Evolutionary conservation across 1,284 basidiomycete genomes (phyloP).

Genomic region (Fomitopsis schrenkii): DNA sequence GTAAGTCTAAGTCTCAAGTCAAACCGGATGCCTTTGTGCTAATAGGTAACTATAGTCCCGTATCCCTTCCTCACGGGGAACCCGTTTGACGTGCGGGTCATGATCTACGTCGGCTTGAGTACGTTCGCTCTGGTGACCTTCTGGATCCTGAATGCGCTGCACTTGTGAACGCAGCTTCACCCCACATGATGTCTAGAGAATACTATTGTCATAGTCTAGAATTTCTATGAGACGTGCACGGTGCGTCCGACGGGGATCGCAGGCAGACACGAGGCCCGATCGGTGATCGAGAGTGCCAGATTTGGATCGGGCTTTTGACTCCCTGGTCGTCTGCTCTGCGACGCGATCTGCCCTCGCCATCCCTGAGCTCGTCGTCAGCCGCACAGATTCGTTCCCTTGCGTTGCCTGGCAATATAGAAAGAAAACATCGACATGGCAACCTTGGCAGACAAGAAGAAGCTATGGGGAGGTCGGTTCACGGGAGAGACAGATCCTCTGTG

Average conservation of each 20-base stretch:
- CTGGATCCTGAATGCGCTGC: conserved; percentile 47
- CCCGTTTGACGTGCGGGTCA: conserved; percentile 45
- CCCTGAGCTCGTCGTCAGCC: background rate
- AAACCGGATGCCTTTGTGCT: background rate
- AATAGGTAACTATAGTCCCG: conserved; percentile 46
- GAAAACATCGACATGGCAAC: conserved; percentile 38
- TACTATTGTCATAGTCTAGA: background rate
- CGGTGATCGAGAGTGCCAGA: background rate
- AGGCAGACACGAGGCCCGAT: background rate
- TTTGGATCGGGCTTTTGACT: background rate
- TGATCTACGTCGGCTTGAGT: conserved; percentile 56
- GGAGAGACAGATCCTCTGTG: conserved; percentile 86
- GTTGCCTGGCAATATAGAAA: background rate
- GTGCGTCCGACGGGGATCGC: too few relatives aligned
- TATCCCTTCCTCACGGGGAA: conserved; percentile 78
- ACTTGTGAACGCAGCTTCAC: conserved; percentile 13
- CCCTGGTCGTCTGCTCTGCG: too few relatives aligned
- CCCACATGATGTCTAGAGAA: too few relatives aligned
- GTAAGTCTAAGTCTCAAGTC: conserved; percentile 50
- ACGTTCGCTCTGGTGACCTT: conserved; percentile 56
- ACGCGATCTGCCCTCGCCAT: background rate
- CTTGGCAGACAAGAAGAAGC: conserved; percentile 71
- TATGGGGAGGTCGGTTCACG: conserved; percentile 90
- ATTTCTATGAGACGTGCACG: background rate
- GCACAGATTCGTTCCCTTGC: background rate